These are phyloP conservation scores for Lophium mytilinum DNA, from an alignment of 495 filamentous ascomycete species.

Conservation along the genomic window DNA sequence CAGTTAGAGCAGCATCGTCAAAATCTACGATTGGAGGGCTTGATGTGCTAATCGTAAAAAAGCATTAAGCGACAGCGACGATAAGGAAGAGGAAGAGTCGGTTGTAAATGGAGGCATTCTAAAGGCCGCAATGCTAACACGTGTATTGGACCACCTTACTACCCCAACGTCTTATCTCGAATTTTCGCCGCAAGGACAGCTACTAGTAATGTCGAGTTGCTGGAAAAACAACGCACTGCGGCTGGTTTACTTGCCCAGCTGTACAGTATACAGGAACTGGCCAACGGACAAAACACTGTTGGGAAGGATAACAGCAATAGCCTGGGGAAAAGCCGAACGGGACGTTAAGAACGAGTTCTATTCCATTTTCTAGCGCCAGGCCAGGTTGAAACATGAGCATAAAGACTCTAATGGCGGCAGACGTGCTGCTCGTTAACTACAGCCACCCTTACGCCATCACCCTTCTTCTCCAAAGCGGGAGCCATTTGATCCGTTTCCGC, in stretches of 20 bases:
- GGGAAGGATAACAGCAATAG: conserved; percentile 72
- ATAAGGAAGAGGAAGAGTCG: conserved; percentile 37
- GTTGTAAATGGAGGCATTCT: conserved; percentile 41
- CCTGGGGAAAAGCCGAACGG: conserved; percentile 44
- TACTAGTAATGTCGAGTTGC: conserved; percentile 73
- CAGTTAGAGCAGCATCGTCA: conserved; percentile 75
- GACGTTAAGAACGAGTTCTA: conserved; percentile 25
- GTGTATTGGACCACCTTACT: conserved; percentile 73
- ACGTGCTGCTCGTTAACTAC: conserved; percentile 2
- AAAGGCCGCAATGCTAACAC: conserved; percentile 57
- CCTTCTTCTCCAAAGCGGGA: conserved; percentile 22
- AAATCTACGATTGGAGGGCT: conserved; percentile 77
- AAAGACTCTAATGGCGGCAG: conserved; percentile 17
- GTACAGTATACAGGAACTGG: conserved; percentile 97
- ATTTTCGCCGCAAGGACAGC: conserved; percentile 81
- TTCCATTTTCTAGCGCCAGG: conserved; percentile 21
- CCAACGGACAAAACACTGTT: conserved; percentile 84
- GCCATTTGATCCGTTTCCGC: conserved; percentile 17
- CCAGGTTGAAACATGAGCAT: conserved; percentile 18
- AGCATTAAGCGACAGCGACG: conserved; percentile 12
- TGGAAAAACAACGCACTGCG: conserved; percentile 83
- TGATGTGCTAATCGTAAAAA: conserved; percentile 37
- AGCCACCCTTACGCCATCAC: conserved; percentile 19
- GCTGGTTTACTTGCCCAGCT: conserved; percentile 82
- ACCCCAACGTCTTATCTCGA: conserved; percentile 68